phyloP scores from a whole-genome alignment of 768 basidiomycete genomes.

The Tylopilus felleus region DNA sequence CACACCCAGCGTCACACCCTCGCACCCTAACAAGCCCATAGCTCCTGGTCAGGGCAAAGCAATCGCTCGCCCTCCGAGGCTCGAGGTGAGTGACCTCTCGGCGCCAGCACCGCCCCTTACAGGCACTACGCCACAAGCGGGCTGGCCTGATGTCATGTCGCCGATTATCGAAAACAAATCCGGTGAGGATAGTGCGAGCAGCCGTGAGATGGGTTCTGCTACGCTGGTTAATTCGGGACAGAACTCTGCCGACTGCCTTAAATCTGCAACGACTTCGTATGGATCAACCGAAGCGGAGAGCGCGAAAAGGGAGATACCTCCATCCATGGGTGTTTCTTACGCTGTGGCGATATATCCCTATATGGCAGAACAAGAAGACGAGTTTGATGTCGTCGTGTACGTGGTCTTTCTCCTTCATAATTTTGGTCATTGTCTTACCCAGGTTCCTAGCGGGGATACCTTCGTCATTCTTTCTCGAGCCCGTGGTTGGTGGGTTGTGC shows the following conservation, averaged over 20 bases:
- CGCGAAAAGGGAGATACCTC: constrained; percentile 41
- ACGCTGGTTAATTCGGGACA: constrained; percentile 33
- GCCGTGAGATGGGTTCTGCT: constrained; percentile 36
- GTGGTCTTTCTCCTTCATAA: constrained; percentile 29
- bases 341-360: constrained; percentile 99
- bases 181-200: constrained; percentile 41
- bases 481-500: constrained; percentile 99
- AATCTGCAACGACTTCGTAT: constrained; percentile 15
- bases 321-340: constrained; percentile 69
- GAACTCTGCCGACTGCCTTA: constrained; percentile 26
- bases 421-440: constrained; percentile 3
- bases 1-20: constrained; percentile 19
- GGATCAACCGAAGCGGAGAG: constrained; percentile 33
- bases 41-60: constrained; percentile 31
- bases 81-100: constrained; percentile 66
- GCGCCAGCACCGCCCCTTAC: constrained; percentile 52
- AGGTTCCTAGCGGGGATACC: constrained; percentile 69
- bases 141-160: constrained; percentile 74
- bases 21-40: constrained; percentile 22
- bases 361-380: constrained; percentile 97
- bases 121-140: constrained; percentile 61
- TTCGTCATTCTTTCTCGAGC: constrained; percentile 91
- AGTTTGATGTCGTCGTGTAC: constrained; percentile 96
- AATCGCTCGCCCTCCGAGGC: constrained; percentile 58
- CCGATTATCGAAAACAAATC: constrained; percentile 49